Base-by-base conservation (phyloP, 2,329 filamentous ascomycete species). In the Zymoseptoria crescenta region DNA sequence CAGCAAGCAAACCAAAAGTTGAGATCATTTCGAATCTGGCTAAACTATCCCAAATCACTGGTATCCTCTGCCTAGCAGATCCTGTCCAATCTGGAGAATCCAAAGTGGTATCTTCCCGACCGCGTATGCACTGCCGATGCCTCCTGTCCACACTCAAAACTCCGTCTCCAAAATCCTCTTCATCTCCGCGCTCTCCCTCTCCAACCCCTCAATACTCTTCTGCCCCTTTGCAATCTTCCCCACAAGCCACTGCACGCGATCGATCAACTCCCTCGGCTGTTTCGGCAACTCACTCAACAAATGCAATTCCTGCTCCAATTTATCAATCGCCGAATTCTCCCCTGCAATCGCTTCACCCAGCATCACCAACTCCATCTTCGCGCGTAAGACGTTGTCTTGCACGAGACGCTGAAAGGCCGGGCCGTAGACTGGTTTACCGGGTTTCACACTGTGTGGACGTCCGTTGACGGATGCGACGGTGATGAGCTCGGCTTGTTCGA, bases 401-500 rank as follows among this genome's bases (percentile, higher is more conserved):
- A 85, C 81, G 45, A 96, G 76, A 45, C 83, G 79, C 60, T 81
- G 80, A 76, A 97, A 97, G 0, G 92, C 92, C 1, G 92, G 85
- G 59, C 86, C 84, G 74, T 93, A 95, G 27, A 97, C 87, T 0
- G 93, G 92, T 69, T 89, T 91, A 21, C 91, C 91, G 0, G 91
- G 87, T 56, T 82, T 86, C 72, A 97, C 88, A 30, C 79, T 80
- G 59, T 86, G 84, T 0, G 94, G 93, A 0, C 91, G 86, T 0
- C 94, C 93, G 52, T 88, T 87, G 54, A 81, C 77, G 3, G 84
- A 84, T 27, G 82, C 81, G 55, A 97, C 85, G 1, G 85, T 83
- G 70, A 99, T 91, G 30, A 97, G 83, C 72, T 97, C 94, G 0
- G 89, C 86, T 68, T 91, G 87, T 56, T 92, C 87, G 1, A 99